phyloP scores from a whole-genome alignment of 768 basidiomycete genomes.

The Leucocoprinus birnbaumii region DNA sequence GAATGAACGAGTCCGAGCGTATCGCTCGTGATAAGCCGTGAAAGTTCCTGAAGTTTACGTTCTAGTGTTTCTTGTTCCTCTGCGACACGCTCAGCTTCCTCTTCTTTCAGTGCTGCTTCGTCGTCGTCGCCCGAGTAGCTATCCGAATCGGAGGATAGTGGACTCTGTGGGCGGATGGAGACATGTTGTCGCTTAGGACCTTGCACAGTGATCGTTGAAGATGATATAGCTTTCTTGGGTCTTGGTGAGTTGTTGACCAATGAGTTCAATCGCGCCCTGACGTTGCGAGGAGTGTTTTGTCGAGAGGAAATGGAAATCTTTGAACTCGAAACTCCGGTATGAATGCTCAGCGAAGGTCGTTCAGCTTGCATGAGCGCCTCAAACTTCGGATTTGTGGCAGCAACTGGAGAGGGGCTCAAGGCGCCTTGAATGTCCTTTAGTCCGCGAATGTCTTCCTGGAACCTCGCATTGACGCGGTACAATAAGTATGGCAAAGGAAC shows the following conservation, averaged over 20 bases:
- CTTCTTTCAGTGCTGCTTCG: slow-evolving; percentile 53
- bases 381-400: slow-evolving; percentile 25
- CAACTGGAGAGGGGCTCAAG: slow-evolving; percentile 42
- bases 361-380: slow-evolving; percentile 25
- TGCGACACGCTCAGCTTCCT: slow-evolving; percentile 62
- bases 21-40: slow-evolving; percentile 73
- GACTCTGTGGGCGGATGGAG: slow-evolving; percentile 42
- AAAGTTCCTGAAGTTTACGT: slow-evolving; percentile 64
- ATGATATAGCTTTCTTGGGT: slow-evolving; percentile 58
- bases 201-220: slow-evolving; percentile 73
- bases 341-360: slow-evolving; percentile 25
- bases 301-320: slow-evolving; percentile 38
- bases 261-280: slow-evolving; percentile 71
- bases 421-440: slow-evolving; percentile 69
- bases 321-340: slow-evolving; percentile 24
- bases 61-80: slow-evolving; percentile 70
- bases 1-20: slow-evolving; percentile 64
- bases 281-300: slow-evolving; percentile 53
- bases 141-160: slow-evolving; percentile 47
- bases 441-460: slow-evolving; percentile 81
- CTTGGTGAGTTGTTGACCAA: slow-evolving; percentile 51
- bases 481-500: slow-evolving; percentile 84
- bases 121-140: slow-evolving; percentile 63
- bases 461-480: slow-evolving; percentile 79
- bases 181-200: slow-evolving; percentile 36